Percentiles rank a stretch among this genome's conserved stretches.
Conservation (phyloP, 495 filamentous ascomycete genomes). For the Sphaerosporella brunnea region DNA sequence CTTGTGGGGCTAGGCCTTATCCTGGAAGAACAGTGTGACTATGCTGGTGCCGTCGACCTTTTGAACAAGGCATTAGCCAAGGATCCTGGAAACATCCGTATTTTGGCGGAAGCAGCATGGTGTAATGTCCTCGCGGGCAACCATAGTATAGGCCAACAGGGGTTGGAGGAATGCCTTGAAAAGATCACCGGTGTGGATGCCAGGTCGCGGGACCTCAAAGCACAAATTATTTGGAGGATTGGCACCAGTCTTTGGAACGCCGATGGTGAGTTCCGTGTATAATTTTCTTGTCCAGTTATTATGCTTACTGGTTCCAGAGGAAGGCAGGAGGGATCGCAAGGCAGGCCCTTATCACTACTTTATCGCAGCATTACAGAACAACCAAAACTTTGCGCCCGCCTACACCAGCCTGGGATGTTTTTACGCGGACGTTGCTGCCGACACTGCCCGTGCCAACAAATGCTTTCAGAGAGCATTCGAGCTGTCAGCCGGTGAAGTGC, state of each 20-base stretch:
- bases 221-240: slow-evolving; percentile 72
- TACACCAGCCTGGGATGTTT: slow-evolving; percentile 92
- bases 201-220: slow-evolving; percentile 50
- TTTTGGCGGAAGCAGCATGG: slow-evolving; percentile 75
- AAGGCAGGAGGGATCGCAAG: slow-evolving; percentile 46
- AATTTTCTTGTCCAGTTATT: neutral
- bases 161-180: slow-evolving; percentile 52
- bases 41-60: slow-evolving; percentile 57
- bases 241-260: slow-evolving; percentile 74
- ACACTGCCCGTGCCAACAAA: slow-evolving; percentile 62
- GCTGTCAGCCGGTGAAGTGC: slow-evolving; percentile 68
- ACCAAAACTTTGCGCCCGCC: slow-evolving; percentile 77
- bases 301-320: slow-evolving; percentile 9
- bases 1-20: slow-evolving; percentile 82
- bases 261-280: slow-evolving; percentile 15
- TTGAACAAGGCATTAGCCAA: slow-evolving; percentile 52
- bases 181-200: slow-evolving; percentile 35
- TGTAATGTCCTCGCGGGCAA: slow-evolving; percentile 70
- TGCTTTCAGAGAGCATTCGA: slow-evolving; percentile 98
- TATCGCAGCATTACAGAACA: slow-evolving; percentile 63
- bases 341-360: slow-evolving; percentile 65
- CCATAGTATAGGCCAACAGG: slow-evolving; percentile 40
- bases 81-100: slow-evolving; percentile 52
- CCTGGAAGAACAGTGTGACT: slow-evolving; percentile 81
- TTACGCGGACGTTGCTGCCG: slow-evolving; percentile 77